phyloP scores from a whole-genome alignment of 768 basidiomycete genomes.

The Suillus americanus region DNA sequence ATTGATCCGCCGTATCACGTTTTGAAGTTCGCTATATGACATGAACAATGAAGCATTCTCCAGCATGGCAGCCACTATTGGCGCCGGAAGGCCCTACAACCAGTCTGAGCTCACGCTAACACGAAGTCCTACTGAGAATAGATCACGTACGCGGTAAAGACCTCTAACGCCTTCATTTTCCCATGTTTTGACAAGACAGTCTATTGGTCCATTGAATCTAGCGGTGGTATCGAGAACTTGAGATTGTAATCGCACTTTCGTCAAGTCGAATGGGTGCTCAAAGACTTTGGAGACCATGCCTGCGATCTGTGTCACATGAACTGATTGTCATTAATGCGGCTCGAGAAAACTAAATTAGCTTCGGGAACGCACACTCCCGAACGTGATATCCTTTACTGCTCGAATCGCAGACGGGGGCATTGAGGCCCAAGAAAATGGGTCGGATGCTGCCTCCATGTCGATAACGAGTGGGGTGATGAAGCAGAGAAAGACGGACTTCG shows the following conservation, averaged over 20 bases:
- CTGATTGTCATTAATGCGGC: neutral
- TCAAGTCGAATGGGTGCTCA: slow-evolving; percentile 94
- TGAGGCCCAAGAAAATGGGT: slow-evolving; percentile 11
- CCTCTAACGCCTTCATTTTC: slow-evolving; percentile 79
- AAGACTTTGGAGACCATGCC: slow-evolving; percentile 86
- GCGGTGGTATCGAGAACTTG: slow-evolving; percentile 73
- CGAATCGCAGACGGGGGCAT: slow-evolving; percentile 16
- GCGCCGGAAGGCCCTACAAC: slow-evolving; percentile 87
- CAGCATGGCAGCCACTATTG: slow-evolving; percentile 87
- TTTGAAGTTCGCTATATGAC: slow-evolving; percentile 77
- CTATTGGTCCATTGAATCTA: slow-evolving; percentile 82
- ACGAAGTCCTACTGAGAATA: neutral
- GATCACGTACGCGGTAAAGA: slow-evolving; percentile 73
- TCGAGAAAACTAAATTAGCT: neutral
- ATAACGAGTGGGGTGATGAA: neutral
- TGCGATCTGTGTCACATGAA: slow-evolving; percentile 51
- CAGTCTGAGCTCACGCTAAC: slow-evolving; percentile 5
- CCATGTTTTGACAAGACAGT: slow-evolving; percentile 85
- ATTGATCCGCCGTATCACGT: slow-evolving; percentile 47
- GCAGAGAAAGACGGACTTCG: neutral
- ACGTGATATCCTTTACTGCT: slow-evolving; percentile 49
- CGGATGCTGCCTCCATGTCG: slow-evolving; percentile 17
- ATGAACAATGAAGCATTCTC: slow-evolving; percentile 91
- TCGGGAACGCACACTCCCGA: slow-evolving; percentile 51
- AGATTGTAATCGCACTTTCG: slow-evolving; percentile 91